Evolutionary conservation across 768 basidiomycete genomes (phyloP).

Genomic region (Rhodosporidiobolus odoratus): DNA sequence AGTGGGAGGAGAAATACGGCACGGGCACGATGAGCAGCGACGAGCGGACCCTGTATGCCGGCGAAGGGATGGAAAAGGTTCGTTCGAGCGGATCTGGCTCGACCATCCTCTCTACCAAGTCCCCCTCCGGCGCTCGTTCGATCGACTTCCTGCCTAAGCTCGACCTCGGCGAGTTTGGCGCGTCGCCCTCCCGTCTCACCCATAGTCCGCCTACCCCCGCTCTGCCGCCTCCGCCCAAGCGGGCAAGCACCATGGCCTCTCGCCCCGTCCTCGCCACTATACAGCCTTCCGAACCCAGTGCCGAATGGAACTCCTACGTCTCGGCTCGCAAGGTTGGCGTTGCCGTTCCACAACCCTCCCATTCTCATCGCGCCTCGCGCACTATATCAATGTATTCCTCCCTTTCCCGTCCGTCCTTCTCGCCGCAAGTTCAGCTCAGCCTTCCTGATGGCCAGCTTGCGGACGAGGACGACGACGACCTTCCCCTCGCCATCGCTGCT

Average conservation of each 20-base stretch:
- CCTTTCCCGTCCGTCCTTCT: background rate
- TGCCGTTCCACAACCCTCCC: background rate
- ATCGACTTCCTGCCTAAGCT: constrained; percentile 28
- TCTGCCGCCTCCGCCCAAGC: background rate
- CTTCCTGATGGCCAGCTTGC: background rate
- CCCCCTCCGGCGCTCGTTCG: background rate
- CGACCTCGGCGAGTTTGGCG: background rate
- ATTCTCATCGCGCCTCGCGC: background rate
- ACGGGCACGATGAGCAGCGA: constrained; percentile 41
- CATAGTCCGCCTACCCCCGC: background rate
- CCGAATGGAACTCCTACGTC: constrained; percentile 25
- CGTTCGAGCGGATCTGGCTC: constrained; percentile 15
- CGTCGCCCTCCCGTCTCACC: background rate
- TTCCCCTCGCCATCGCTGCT: constrained; percentile 7
- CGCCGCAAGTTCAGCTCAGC: background rate
- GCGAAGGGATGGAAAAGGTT: background rate
- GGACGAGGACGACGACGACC: constrained; percentile 18
- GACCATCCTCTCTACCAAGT: background rate
- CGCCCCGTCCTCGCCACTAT: constrained; percentile 1
- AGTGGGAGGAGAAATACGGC: constrained; percentile 85
- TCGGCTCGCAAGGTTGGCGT: constrained; percentile 16
- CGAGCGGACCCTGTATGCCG: background rate
- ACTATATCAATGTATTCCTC: constrained; percentile 16
- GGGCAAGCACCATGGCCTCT: background rate
- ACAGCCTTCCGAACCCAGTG: background rate